phyloP scores from a whole-genome alignment of 2,329 filamentous ascomycete genomes.

The Fusarium marasasianum region DNA sequence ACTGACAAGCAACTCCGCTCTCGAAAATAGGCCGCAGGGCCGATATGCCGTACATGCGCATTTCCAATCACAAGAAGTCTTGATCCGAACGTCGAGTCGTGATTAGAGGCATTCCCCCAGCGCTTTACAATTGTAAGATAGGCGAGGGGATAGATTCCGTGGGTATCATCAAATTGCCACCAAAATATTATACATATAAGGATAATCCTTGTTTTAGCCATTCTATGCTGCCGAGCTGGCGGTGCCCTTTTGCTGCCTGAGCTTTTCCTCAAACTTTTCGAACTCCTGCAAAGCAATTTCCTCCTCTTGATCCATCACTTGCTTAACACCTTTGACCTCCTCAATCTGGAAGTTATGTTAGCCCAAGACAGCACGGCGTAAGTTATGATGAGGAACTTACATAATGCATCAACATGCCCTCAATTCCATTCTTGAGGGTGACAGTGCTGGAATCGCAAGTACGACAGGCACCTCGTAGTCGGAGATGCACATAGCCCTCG shows the following conservation, averaged over 20 bases:
- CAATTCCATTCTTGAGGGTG: slow-evolving; percentile 96
- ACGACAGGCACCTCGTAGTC: slow-evolving; percentile 90
- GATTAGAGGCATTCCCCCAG: not conserved
- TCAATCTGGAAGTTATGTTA: slow-evolving; percentile 74
- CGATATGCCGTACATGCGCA: not conserved
- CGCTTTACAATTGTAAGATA: not conserved
- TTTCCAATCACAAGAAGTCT: not conserved
- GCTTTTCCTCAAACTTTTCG: slow-evolving; percentile 91
- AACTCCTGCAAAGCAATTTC: slow-evolving; percentile 89
- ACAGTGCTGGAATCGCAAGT: slow-evolving; percentile 98
- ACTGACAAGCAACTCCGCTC: not conserved
- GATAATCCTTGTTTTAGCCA: not conserved
- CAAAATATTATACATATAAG: slow-evolving; percentile 38
- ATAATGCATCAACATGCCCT: slow-evolving; percentile 98
- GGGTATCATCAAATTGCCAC: slow-evolving; percentile 42
- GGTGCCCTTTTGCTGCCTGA: slow-evolving; percentile 62
- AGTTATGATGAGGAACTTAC: slow-evolving; percentile 60
- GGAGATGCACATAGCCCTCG: slow-evolving; percentile 81
- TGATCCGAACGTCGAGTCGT: not conserved
- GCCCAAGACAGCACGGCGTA: slow-evolving; percentile 8
- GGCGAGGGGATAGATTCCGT: slow-evolving; percentile 17
- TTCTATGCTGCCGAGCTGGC: slow-evolving; percentile 21
- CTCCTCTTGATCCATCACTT: slow-evolving; percentile 91
- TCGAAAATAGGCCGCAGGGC: not conserved
- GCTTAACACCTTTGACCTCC: slow-evolving; percentile 91